A percentile compares a stretch with the other conserved stretches of the same genome.
phyloP scores from a whole-genome alignment of 345 rosid species.

The Cardamine chenopodiifolia region DNA sequence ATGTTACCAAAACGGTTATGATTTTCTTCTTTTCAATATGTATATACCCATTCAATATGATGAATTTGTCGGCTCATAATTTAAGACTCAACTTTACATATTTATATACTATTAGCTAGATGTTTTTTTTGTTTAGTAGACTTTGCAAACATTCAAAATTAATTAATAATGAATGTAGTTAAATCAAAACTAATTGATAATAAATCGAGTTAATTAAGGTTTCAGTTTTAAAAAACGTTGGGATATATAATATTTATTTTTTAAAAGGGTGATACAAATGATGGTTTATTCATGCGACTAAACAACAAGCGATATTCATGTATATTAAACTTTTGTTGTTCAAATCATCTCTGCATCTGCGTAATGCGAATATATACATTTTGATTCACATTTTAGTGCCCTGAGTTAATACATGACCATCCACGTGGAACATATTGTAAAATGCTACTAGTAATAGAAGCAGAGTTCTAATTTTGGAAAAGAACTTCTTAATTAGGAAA shows the following conservation, averaged over 20 bases:
- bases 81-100: neutral
- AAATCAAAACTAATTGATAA: neutral
- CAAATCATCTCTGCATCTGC: slow-evolving; percentile 27
- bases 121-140: neutral
- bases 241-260: too few species aligned
- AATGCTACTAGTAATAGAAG: slow-evolving; percentile 29
- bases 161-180: neutral
- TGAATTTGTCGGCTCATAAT: neutral
- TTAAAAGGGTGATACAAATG: neutral
- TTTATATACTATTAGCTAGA: neutral
- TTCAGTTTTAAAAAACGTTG: neutral
- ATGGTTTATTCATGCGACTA: neutral
- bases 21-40: neutral
- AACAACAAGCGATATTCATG: neutral
- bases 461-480: slow-evolving; percentile 16
- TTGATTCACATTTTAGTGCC: slow-evolving; percentile 18
- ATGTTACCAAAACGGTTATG: neutral
- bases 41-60: neutral
- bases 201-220: neutral
- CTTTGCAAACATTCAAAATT: neutral
- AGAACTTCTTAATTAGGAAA: neutral
- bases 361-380: slow-evolving; percentile 3
- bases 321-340: neutral
- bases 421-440: slow-evolving; percentile 23
- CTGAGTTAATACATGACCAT: slow-evolving; percentile 21